phyloP scores from a whole-genome alignment of 2,329 filamentous ascomycete genomes.

The Coleophoma cylindrospora region DNA sequence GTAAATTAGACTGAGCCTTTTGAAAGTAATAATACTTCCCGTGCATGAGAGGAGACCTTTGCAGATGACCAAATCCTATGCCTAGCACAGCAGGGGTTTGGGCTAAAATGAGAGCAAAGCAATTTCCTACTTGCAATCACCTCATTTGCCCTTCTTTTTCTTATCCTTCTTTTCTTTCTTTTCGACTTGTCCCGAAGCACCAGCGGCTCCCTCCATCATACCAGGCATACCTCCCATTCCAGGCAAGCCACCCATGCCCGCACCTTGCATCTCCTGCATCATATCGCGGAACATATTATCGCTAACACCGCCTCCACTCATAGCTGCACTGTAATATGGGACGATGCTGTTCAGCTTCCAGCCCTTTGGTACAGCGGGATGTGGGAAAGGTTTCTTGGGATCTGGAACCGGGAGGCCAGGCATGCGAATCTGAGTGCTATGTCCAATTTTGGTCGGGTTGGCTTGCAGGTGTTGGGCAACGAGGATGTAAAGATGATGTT shows the following conservation, averaged over 20 bases:
- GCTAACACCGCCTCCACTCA: conserved; percentile 88
- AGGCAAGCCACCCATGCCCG: conserved; percentile 32
- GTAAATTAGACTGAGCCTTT: no score
- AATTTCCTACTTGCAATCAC: neutral
- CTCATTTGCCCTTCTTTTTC: conserved; percentile 17
- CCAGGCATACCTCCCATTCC: conserved; percentile 40
- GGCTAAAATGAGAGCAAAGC: neutral
- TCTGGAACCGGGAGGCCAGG: conserved; percentile 62
- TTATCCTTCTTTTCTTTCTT: conserved; percentile 46
- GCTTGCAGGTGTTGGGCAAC: conserved; percentile 71
- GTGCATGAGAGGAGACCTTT: neutral
- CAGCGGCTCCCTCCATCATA: conserved; percentile 15
- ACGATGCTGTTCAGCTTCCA: conserved; percentile 87
- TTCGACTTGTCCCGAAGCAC: conserved; percentile 28
- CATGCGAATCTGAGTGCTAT: conserved; percentile 67
- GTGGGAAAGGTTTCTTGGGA: conserved; percentile 62
- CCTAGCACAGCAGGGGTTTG: neutral
- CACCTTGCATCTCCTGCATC: conserved; percentile 80
- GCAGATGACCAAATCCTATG: neutral
- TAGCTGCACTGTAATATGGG: conserved; percentile 81
- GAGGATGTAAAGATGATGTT: conserved; percentile 83
- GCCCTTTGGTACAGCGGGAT: conserved; percentile 72
- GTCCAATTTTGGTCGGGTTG: conserved; percentile 71
- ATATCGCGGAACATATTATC: conserved; percentile 96
- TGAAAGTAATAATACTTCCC: neutral